These are phyloP conservation scores for Maudiozyma humilis DNA, from an alignment of 1,139 yeast genomes.

Conservation along the genomic window DNA sequence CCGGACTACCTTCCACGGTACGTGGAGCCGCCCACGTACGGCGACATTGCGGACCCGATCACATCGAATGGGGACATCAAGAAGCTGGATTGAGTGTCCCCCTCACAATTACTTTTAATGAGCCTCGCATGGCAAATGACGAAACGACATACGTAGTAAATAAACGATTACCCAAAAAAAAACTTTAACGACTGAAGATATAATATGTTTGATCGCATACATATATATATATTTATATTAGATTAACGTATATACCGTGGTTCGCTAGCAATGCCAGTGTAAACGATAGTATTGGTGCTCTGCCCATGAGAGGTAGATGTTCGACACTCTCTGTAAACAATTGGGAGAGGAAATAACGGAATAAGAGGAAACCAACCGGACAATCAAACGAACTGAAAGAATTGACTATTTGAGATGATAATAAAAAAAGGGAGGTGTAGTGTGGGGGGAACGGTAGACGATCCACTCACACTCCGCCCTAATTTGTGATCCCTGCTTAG, in stretches of 20 bases:
- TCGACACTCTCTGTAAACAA: neutral
- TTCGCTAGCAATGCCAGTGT: neutral
- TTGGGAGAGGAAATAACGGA: neutral
- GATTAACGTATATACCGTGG: neutral
- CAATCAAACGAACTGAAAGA: neutral
- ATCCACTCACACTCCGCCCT: too few species aligned
- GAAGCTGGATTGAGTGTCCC: neutral
- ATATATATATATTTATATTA: neutral
- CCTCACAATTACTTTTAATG: too few species aligned
- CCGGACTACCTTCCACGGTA: slow-evolving; percentile 16
- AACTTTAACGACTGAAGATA: too few species aligned
- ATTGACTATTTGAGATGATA: neutral
- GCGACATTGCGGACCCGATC: slow-evolving; percentile 6
- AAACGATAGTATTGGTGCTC: too few species aligned
- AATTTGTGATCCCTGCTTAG: too few species aligned
- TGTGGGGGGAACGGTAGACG: neutral
- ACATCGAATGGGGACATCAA: slow-evolving; percentile 2
- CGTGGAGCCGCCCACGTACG: slow-evolving; percentile 17
- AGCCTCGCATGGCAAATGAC: neutral
- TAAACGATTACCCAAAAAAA: too few species aligned
- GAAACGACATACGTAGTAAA: neutral
- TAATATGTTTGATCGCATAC: too few species aligned
- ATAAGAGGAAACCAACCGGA: neutral
- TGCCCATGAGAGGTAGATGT: too few species aligned
- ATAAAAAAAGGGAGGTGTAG: neutral